Conservation (phyloP, 2,329 filamentous ascomycete species). For the Penicillium crustosum region DNA sequence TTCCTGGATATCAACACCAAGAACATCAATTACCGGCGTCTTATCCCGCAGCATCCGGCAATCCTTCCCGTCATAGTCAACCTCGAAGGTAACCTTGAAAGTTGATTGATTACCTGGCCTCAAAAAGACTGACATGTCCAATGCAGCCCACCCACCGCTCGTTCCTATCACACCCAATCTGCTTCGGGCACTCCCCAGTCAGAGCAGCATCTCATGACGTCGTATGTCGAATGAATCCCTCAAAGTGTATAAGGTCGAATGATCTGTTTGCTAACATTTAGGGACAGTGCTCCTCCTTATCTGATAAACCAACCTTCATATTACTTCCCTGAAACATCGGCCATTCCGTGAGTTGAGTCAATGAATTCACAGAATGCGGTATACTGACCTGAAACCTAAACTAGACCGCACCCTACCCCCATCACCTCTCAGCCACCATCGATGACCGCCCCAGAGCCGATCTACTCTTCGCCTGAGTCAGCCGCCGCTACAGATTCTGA, state of each 20-base stretch:
- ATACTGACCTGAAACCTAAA: conserved; percentile 12
- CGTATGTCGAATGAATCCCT: conserved; percentile 15
- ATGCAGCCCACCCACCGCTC: conserved; percentile 17
- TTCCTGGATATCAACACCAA: conserved; percentile 17
- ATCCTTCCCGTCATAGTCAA: conserved; percentile 15
- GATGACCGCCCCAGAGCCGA: conserved; percentile 25
- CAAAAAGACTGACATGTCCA: neutral
- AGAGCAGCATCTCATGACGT: conserved; percentile 20
- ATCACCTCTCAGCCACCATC: conserved; percentile 29
- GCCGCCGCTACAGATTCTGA: conserved; percentile 36
- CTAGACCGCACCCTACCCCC: conserved; percentile 26
- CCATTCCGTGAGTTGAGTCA: conserved; percentile 30
- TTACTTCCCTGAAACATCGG: conserved; percentile 33
- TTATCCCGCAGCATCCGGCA: conserved; percentile 14
- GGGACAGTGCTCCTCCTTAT: conserved; percentile 32
- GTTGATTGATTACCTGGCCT: neutral
- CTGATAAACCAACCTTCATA: conserved; percentile 37
- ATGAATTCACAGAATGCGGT: neutral
- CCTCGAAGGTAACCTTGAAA: conserved; percentile 17
- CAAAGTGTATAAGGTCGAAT: neutral
- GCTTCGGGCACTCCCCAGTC: conserved; percentile 4
- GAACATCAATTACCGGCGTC: conserved; percentile 12
- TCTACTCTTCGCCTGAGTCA: conserved; percentile 32
- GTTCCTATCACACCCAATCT: conserved; percentile 18
- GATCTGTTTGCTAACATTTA: conserved; percentile 12